Evolutionary conservation across 164 flowering plant genomes (phyloP), one percentile per base, ranked within the genome.

Genomic region (Macadamia tetraphylla): DNA sequence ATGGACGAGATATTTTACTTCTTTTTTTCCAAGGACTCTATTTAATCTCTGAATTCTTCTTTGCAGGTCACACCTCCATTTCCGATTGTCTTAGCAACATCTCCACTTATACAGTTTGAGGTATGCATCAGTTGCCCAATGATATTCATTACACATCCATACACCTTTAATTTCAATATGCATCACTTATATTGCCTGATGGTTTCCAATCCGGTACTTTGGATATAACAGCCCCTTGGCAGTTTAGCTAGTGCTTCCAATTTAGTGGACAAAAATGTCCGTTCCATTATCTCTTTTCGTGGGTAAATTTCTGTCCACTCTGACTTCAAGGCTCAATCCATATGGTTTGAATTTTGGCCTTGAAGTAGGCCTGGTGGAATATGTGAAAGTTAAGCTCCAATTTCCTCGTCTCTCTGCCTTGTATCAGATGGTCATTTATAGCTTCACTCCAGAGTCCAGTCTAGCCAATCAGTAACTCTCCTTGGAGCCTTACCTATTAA

Each of bases 21-120:
- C 40, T 61, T n/a, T 60, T 67, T 40, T 29, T 53, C 11, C 60
- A 23, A 23, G 23, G 23, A 23, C 23, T 30, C 11, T 69, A 53
- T 7, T 67, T 73, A 11, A 63, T 57, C 31, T 48, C 2, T 71
- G 53, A 61, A 63, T 70, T 76, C 56, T 65, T 48, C 48, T 68
- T 8, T 83, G 76, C 70, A 93, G 98, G 98, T 91, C 31, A 93
- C 97, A 49, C 98, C 98, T 73, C 80, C 92, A 51, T 86, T 85
- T 76, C 97, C 98, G 2, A 68, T 85, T 15, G 76, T 84, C 29
- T 71, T 90, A 62, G 88, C 86, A 30, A 80, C 92, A 31, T 76
- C 81, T 73, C 97, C 97, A 23, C 72, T 85, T 67, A 71, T 93
- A 70, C 95, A 90, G 74, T 90, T 89, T 79, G 88, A 88, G 97